phyloP scores from a whole-genome alignment of 2,329 filamentous ascomycete species.

The Hyphodiscus sp. region DNA sequence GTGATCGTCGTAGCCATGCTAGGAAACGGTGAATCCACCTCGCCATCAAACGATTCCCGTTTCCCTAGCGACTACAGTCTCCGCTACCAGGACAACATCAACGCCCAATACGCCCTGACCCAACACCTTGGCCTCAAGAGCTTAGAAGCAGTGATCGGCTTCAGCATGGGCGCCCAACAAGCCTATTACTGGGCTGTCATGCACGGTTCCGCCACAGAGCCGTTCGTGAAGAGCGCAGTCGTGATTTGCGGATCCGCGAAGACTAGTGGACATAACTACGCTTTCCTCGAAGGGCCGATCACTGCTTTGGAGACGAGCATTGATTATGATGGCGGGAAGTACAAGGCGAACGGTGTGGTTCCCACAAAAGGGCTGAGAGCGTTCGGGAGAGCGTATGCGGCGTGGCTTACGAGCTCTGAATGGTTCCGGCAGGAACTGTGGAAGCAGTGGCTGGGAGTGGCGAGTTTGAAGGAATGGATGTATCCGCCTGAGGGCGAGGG shows the following conservation, averaged over 20 bases:
- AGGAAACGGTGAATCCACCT: constrained; percentile 42
- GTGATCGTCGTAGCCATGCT: constrained; percentile 41
- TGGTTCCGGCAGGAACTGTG: constrained; percentile 41
- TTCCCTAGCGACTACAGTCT: constrained; percentile 34
- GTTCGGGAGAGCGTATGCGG: constrained; percentile 41
- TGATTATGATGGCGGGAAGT: constrained; percentile 34
- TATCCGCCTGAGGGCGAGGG: constrained; percentile 25
- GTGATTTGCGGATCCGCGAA: constrained; percentile 40
- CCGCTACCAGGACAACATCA: constrained; percentile 37
- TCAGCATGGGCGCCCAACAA: constrained; percentile 45
- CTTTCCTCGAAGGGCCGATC: constrained; percentile 41
- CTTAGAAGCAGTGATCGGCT: constrained; percentile 39
- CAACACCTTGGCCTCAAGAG: constrained; percentile 29
- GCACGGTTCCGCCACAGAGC: constrained; percentile 30
- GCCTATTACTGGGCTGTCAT: constrained; percentile 41
- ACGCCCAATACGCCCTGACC: constrained; percentile 36
- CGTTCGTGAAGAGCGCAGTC: constrained; percentile 34
- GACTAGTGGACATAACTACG: constrained; percentile 41
- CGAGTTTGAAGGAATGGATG: constrained; percentile 33
- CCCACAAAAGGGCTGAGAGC: constrained; percentile 34
- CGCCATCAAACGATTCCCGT: constrained; percentile 37
- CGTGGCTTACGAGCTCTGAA: constrained; percentile 39
- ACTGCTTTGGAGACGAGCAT: constrained; percentile 34
- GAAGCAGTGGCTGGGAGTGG: constrained; percentile 29
- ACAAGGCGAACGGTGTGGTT: constrained; percentile 24